Percentiles rank a stretch among this genome's conserved stretches.
Evolutionary conservation across 768 basidiomycete genomes (phyloP).

Genomic region (Holtermannia corniformis): DNA sequence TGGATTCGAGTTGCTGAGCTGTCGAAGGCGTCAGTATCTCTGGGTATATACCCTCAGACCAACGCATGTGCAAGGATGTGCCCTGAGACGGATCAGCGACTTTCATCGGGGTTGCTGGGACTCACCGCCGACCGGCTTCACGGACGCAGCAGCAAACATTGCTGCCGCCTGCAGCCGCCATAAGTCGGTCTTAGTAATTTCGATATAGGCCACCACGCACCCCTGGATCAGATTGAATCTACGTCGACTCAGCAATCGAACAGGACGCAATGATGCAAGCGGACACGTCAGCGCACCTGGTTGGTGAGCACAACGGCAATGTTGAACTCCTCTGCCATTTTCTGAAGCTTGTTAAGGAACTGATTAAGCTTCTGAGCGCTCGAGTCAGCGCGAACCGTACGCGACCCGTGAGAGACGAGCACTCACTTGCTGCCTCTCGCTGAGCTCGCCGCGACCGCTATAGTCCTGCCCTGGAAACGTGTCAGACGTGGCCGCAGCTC

Average conservation of each 20-base stretch:
- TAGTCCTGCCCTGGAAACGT: constrained; percentile 55
- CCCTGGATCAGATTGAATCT: constrained; percentile 70
- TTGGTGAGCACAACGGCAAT: constrained; percentile 82
- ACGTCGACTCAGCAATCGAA: no score
- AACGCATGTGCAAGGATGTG: constrained; percentile 41
- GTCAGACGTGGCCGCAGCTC: neutral
- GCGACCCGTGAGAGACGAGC: constrained; percentile 37
- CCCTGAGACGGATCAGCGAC: constrained; percentile 11
- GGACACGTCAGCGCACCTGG: constrained; percentile 50
- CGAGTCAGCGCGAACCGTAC: constrained; percentile 6
- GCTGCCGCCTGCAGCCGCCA: constrained; percentile 26
- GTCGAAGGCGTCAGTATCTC: neutral
- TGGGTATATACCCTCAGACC: neutral
- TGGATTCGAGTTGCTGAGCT: constrained; percentile 40
- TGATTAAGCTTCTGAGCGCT: constrained; percentile 63
- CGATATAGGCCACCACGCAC: no score
- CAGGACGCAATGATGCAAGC: neutral
- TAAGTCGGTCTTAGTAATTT: neutral
- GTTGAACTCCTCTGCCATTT: constrained; percentile 66
- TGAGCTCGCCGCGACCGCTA: constrained; percentile 85
- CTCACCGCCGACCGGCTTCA: constrained; percentile 62
- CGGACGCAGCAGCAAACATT: constrained; percentile 77
- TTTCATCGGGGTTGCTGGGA: neutral
- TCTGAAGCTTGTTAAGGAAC: constrained; percentile 79
- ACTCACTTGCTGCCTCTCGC: constrained; percentile 81